phyloP scores from a whole-genome alignment of 306 rosid species.

The Castanospermum australe region DNA sequence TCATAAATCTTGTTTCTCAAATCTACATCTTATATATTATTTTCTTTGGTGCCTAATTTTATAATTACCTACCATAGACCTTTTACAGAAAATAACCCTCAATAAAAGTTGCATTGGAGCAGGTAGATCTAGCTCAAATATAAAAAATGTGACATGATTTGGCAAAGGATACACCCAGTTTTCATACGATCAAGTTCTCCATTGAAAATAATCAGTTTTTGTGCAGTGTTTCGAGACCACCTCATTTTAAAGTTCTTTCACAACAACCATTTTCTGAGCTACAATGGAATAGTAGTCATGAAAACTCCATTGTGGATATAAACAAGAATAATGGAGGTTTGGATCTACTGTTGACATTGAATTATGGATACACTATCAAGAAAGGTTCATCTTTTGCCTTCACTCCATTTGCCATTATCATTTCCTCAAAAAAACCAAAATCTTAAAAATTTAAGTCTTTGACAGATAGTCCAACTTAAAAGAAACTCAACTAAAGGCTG shows the following conservation, averaged over 20 bases:
- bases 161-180: constrained; percentile 71
- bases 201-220: constrained; percentile 64
- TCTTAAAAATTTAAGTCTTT: constrained; percentile 70
- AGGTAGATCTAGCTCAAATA: neutral
- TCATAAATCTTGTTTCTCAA: too few relatives aligned
- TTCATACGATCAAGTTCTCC: too few relatives aligned
- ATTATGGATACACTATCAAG: constrained; percentile 70
- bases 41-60: neutral
- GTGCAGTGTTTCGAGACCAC: constrained; percentile 54
- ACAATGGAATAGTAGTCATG: constrained; percentile 12
- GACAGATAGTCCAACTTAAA: constrained; percentile 71
- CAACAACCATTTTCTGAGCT: constrained; percentile 70
- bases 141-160: neutral
- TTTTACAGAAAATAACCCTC: neutral
- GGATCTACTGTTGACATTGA: constrained; percentile 64
- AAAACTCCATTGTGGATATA: neutral
- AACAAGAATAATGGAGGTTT: constrained; percentile 11
- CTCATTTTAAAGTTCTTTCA: constrained; percentile 70
- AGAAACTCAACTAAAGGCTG: constrained; percentile 54
- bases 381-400: constrained; percentile 61
- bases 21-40: too few relatives aligned
- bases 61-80: neutral
- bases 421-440: constrained; percentile 67
- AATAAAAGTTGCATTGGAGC: neutral
- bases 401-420: constrained; percentile 65